Conservation (phyloP, 108 stramenopile species). For the Conticribra guillardii region DNA sequence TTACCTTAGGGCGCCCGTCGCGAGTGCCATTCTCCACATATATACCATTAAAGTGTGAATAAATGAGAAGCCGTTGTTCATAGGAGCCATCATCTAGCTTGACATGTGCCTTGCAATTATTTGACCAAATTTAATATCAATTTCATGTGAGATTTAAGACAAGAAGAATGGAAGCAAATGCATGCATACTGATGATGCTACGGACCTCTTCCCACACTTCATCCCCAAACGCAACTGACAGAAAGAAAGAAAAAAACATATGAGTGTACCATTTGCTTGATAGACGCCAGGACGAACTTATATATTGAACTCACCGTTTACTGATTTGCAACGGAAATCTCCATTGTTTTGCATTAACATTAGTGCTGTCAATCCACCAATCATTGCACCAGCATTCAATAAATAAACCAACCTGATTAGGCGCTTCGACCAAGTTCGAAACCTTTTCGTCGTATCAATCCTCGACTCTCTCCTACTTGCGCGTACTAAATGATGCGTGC, state of each 20-base stretch:
- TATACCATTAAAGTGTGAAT: constrained; percentile 42
- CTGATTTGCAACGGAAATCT: constrained; percentile 11
- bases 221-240: no score
- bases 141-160: no score
- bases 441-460: background rate
- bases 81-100: background rate
- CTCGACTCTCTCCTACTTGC: background rate
- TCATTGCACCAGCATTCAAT: constrained; percentile 5
- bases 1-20: background rate
- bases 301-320: background rate
- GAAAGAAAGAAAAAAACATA: no score
- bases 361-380: background rate
- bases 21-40: constrained; percentile 25
- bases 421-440: constrained; percentile 10
- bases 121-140: no score
- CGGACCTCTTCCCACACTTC: background rate
- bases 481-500: background rate
- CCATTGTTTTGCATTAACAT: constrained; percentile 7
- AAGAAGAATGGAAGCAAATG: no score
- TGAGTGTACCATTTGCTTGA: no score
- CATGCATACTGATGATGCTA: no score
- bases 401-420: constrained; percentile 12
- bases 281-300: no score
- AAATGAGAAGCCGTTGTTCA: constrained; percentile 34
- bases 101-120: background rate